Evolutionary conservation across 2,329 filamentous ascomycete genomes (phyloP).

Genomic region (Shiraia sp.): DNA sequence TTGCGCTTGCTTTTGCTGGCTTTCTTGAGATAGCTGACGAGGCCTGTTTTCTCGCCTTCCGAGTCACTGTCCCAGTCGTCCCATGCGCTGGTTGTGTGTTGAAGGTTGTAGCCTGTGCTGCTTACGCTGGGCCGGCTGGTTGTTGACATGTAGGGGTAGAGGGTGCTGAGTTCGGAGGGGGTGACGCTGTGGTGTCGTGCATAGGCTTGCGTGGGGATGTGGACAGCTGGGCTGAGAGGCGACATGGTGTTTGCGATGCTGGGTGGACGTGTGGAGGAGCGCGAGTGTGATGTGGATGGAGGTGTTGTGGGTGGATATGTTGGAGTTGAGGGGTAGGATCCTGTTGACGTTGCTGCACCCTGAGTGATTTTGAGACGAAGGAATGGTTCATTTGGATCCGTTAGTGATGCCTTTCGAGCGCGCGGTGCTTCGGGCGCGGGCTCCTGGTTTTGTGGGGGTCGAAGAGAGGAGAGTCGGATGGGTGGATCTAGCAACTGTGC

Average conservation of each 20-base stretch:
- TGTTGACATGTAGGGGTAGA: slow-evolving; percentile 24
- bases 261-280: slow-evolving; percentile 22
- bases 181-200: slow-evolving; percentile 31
- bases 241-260: slow-evolving; percentile 31
- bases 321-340: slow-evolving; percentile 20
- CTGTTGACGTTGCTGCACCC: slow-evolving; percentile 12
- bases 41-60: slow-evolving; percentile 33
- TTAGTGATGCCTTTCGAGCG: slow-evolving; percentile 34
- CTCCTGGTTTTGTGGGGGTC: slow-evolving; percentile 20
- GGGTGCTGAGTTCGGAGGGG: slow-evolving; percentile 31
- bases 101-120: slow-evolving; percentile 18
- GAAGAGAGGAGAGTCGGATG: slow-evolving; percentile 35
- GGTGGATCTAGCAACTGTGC: slow-evolving; percentile 29
- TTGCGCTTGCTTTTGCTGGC: slow-evolving; percentile 7
- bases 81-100: slow-evolving; percentile 41
- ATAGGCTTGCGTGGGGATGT: slow-evolving; percentile 12
- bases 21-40: slow-evolving; percentile 31
- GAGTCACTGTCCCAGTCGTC: slow-evolving; percentile 43
- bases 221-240: slow-evolving; percentile 11
- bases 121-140: slow-evolving; percentile 21
- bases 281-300: slow-evolving; percentile 25
- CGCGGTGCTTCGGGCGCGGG: slow-evolving; percentile 11
- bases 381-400: slow-evolving; percentile 34
- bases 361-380: slow-evolving; percentile 32
- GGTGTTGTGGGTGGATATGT: slow-evolving; percentile 26